phyloP scores from a whole-genome alignment of 129 eudicot genomes.

The Pittosporum tobira region DNA sequence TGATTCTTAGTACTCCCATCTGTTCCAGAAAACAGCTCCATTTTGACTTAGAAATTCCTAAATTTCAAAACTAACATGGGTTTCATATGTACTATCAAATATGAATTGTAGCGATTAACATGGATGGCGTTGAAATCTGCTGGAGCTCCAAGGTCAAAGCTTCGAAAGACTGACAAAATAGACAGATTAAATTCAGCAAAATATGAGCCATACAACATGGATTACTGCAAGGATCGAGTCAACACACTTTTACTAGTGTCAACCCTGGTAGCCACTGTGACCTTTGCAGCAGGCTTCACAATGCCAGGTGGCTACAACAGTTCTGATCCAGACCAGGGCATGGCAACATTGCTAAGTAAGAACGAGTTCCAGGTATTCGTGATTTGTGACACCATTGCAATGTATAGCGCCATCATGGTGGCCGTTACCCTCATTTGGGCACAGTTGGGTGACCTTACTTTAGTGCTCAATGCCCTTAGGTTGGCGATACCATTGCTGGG shows the following conservation, averaged over 20 bases:
- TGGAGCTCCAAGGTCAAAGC: slow-evolving; percentile 31
- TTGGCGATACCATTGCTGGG: slow-evolving; percentile 27
- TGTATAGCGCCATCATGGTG: slow-evolving; percentile 31
- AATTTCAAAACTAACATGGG: too few species aligned
- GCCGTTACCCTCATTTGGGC: too few species aligned
- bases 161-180: slow-evolving; percentile 1
- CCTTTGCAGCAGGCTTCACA: slow-evolving; percentile 36
- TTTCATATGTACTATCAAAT: too few species aligned
- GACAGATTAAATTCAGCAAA: too few species aligned
- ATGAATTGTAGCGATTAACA: slow-evolving; percentile 38
- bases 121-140: slow-evolving; percentile 34
- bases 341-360: slow-evolving; percentile 24
- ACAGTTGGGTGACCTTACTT: slow-evolving; percentile 26
- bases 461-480: slow-evolving; percentile 14
- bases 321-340: slow-evolving; percentile 18
- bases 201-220: slow-evolving; percentile 13
- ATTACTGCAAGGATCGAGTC: slow-evolving; percentile 27
- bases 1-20: too few species aligned
- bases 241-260: slow-evolving; percentile 35
- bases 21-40: too few species aligned
- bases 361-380: slow-evolving; percentile 25
- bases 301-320: slow-evolving; percentile 41
- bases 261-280: slow-evolving; percentile 30
- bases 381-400: slow-evolving; percentile 27
- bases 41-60: too few species aligned